These are phyloP conservation scores for Daldinia loculata DNA, from an alignment of 495 filamentous ascomycete species.

Conservation along the genomic window DNA sequence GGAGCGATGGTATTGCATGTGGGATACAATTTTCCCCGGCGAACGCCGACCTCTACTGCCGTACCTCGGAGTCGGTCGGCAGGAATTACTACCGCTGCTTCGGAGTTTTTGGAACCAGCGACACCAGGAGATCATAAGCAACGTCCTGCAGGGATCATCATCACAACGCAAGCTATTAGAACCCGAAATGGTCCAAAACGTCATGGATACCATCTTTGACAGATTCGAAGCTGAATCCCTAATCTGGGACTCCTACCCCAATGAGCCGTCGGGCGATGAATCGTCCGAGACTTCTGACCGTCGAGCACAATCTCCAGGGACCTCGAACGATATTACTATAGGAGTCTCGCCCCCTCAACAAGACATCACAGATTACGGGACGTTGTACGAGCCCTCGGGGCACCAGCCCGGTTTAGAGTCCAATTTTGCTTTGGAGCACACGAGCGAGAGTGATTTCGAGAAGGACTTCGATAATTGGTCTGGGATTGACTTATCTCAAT, in stretches of 20 bases:
- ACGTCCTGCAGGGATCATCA: neutral
- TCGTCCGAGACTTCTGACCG: neutral
- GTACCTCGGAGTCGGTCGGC: neutral
- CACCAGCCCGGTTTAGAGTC: neutral
- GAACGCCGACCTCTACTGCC: neutral
- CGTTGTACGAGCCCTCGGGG: neutral
- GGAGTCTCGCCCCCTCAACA: neutral
- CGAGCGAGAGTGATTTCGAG: neutral
- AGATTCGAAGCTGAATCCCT: neutral
- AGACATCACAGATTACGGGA: neutral
- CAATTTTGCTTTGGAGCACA: neutral
- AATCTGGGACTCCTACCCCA: neutral
- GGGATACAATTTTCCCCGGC: neutral
- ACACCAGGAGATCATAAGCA: neutral
- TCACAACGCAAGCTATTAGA: neutral
- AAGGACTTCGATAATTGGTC: neutral
- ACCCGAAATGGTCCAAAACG: neutral
- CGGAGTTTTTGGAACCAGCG: constrained; percentile 18
- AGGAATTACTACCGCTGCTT: constrained; percentile 13
- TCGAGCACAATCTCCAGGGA: neutral
- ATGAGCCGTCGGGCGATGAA: neutral
- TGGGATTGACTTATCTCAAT: neutral
- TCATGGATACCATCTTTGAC: neutral
- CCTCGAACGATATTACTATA: neutral
- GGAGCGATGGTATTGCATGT: neutral